Evolutionary conservation across 2,329 filamentous ascomycete species (phyloP).

Genomic region (Calonectria fujianensis): DNA sequence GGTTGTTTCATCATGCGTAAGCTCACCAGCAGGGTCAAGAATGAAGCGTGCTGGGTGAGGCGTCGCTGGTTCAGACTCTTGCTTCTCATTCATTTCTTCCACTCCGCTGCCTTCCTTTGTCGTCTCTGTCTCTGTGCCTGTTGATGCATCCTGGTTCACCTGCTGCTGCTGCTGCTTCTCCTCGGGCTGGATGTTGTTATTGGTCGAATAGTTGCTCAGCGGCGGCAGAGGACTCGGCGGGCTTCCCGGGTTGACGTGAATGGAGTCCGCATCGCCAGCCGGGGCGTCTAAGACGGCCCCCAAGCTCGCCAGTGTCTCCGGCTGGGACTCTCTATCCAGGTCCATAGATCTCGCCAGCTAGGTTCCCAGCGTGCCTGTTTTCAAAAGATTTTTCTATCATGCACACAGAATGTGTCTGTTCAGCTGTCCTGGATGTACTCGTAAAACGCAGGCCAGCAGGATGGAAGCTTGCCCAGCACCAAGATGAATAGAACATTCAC

Average conservation of each 20-base stretch:
- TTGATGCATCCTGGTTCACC: constrained; percentile 31
- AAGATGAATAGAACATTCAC: neutral
- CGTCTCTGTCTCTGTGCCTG: neutral
- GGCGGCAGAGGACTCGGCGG: constrained; percentile 50
- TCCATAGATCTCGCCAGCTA: constrained; percentile 43
- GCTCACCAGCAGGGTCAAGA: constrained; percentile 60
- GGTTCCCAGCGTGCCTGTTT: neutral
- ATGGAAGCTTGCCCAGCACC: neutral
- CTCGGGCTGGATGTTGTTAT: constrained; percentile 26
- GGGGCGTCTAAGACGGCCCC: constrained; percentile 34
- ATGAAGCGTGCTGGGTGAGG: constrained; percentile 54
- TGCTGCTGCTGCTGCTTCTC: neutral
- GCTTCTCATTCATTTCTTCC: constrained; percentile 27
- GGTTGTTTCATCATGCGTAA: constrained; percentile 70
- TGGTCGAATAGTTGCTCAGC: constrained; percentile 45
- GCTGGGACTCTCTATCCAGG: constrained; percentile 36
- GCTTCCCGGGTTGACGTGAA: constrained; percentile 55
- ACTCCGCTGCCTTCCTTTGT: neutral
- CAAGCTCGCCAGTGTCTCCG: constrained; percentile 25
- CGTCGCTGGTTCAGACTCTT: constrained; percentile 19
- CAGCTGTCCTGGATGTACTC: neutral
- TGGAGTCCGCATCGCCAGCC: constrained; percentile 52
- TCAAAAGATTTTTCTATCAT: neutral
- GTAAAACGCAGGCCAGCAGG: neutral
- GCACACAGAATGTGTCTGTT: neutral